Percentiles rank a stretch among this genome's conserved stretches.
Evolutionary conservation across 2,329 filamentous ascomycete genomes (phyloP).

Genomic region (Xylaria polymorpha): DNA sequence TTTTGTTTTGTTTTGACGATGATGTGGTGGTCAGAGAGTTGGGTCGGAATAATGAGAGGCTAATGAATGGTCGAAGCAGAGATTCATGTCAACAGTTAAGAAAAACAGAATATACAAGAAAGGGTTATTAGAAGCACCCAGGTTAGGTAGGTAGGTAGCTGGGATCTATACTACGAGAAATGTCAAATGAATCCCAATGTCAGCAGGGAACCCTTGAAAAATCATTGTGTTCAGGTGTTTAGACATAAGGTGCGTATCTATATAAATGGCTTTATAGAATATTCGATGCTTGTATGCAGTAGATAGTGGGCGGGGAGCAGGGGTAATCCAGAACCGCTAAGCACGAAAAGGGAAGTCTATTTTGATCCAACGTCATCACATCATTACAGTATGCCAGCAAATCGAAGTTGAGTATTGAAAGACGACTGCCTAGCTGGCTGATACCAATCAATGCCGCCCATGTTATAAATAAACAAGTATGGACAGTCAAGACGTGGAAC

Average conservation of each 20-base stretch:
- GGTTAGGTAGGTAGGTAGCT: background rate
- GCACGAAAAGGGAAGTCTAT: constrained; percentile 40
- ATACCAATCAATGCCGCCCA: background rate
- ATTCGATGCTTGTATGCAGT: constrained; percentile 1
- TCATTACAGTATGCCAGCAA: constrained; percentile 9
- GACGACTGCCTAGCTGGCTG: background rate
- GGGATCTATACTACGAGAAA: background rate
- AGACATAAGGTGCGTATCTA: background rate
- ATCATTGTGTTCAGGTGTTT: background rate
- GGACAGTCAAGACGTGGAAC: constrained; percentile 24
- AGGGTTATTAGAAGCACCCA: background rate
- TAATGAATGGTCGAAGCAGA: background rate
- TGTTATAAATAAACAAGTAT: constrained; percentile 18
- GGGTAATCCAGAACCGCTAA: constrained; percentile 27
- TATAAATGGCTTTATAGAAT: constrained; percentile 7
- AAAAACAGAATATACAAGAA: background rate
- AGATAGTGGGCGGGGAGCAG: background rate
- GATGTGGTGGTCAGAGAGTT: background rate
- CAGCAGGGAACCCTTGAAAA: background rate
- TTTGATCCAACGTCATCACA: constrained; percentile 33
- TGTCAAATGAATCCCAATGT: background rate
- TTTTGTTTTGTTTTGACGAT: background rate
- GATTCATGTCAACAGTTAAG: background rate
- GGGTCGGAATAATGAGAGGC: background rate
- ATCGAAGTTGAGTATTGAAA: background rate